Conservation (phyloP, 768 basidiomycete species). For the Boletus fagicola region DNA sequence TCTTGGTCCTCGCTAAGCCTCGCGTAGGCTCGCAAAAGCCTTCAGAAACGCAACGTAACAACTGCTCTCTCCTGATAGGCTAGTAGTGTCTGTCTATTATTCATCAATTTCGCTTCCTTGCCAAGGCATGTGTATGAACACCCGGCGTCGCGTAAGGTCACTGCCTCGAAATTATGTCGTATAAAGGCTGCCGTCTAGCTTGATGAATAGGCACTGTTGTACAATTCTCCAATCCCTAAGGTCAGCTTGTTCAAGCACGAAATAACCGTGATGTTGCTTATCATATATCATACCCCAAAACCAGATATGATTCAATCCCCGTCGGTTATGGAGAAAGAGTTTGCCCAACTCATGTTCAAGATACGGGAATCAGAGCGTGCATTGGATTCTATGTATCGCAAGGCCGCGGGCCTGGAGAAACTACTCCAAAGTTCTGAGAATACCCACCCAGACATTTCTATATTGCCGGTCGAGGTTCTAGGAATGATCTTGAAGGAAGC, state of each 20-base stretch:
- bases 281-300: background rate
- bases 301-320: conserved; percentile 14
- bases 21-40: too few species aligned
- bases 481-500: conserved; percentile 27
- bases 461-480: conserved; percentile 28
- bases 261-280: background rate
- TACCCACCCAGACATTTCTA: conserved; percentile 12
- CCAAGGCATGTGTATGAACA: background rate
- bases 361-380: conserved; percentile 20
- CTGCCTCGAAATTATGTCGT: conserved; percentile 4
- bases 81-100: background rate
- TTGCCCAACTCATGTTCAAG: conserved; percentile 18
- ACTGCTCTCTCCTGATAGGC: too few species aligned
- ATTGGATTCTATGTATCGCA: conserved; percentile 20
- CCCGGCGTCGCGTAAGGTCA: background rate
- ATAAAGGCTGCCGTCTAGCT: conserved; percentile 14
- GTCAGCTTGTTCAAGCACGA: conserved; percentile 9
- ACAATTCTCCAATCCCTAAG: background rate
- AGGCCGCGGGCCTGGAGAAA: conserved; percentile 14
- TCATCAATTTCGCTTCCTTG: conserved; percentile 11
- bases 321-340: conserved; percentile 13
- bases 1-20: too few species aligned
- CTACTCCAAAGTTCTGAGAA: conserved; percentile 1
- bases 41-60: too few species aligned
- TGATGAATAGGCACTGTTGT: background rate